A percentile compares a stretch with the other conserved stretches of the same genome.
phyloP scores from a whole-genome alignment of 176 grass and related monocot genomes.

The Olyra latifolia region DNA sequence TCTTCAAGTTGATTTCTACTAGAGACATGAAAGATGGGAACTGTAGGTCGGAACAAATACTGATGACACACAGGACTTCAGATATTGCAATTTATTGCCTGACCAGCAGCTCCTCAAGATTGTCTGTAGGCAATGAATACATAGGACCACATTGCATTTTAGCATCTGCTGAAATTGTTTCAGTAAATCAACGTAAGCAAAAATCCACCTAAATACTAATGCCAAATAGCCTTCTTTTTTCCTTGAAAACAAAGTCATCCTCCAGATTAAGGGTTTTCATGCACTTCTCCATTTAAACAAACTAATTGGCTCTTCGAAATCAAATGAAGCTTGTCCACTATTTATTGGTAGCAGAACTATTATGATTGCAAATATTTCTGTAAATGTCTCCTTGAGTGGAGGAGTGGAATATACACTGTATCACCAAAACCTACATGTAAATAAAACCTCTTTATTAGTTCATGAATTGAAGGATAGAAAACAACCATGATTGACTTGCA shows the following conservation, averaged over 20 bases:
- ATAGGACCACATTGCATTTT: conserved; percentile 1
- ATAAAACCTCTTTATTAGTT: conserved; percentile 21
- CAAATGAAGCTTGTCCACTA: background rate
- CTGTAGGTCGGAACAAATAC: background rate
- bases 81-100: conserved; percentile 22
- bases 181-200: background rate
- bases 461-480: background rate
- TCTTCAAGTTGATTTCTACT: conserved; percentile 1
- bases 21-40: background rate
- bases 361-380: conserved; percentile 9
- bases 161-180: conserved; percentile 7
- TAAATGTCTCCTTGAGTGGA: background rate
- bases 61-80: background rate
- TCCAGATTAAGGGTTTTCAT: background rate
- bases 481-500: background rate
- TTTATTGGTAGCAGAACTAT: conserved; percentile 19
- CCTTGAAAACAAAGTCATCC: background rate
- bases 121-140: conserved; percentile 16
- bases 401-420: background rate
- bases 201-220: conserved; percentile 1
- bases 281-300: conserved; percentile 19
- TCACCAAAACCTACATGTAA: conserved; percentile 23
- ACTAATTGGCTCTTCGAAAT: background rate
- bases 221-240: background rate
- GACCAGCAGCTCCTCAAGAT: conserved; percentile 1